Percentiles rank a stretch among this genome's conserved stretches.
These are phyloP conservation scores for Samsoniella hepiali DNA, from an alignment of 2,329 filamentous ascomycete genomes.

Conservation along the genomic window DNA sequence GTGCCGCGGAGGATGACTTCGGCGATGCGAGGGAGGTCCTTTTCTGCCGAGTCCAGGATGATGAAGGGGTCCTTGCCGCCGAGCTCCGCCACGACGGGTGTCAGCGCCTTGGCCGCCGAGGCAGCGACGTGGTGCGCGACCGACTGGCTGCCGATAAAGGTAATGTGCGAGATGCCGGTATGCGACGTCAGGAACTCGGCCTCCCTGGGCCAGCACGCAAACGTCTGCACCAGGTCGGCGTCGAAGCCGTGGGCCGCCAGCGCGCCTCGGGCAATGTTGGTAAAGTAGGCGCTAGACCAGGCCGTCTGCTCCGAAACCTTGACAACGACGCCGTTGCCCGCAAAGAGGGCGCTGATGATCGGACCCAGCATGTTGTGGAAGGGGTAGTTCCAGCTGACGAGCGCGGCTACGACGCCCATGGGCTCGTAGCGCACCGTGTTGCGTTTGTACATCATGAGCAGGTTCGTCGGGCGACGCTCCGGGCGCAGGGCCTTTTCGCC, in stretches of 20 bases:
- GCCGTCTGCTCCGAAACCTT: slow-evolving; percentile 95
- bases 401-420: slow-evolving; percentile 84
- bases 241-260: slow-evolving; percentile 80
- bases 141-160: slow-evolving; percentile 88
- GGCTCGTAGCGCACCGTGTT: slow-evolving; percentile 91
- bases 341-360: slow-evolving; percentile 84
- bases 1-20: slow-evolving; percentile 87
- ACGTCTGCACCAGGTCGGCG: slow-evolving; percentile 74
- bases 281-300: slow-evolving; percentile 85
- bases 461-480: slow-evolving; percentile 75
- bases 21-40: slow-evolving; percentile 66
- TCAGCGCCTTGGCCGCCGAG: slow-evolving; percentile 82
- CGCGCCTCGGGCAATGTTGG: slow-evolving; percentile 72
- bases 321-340: slow-evolving; percentile 87
- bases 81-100: slow-evolving; percentile 83
- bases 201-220: slow-evolving; percentile 83
- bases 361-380: slow-evolving; percentile 95
- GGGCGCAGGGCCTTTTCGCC: slow-evolving; percentile 77
- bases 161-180: slow-evolving; percentile 79
- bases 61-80: slow-evolving; percentile 94
- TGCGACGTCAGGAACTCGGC: slow-evolving; percentile 83
- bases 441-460: slow-evolving; percentile 93
- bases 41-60: slow-evolving; percentile 71
- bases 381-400: slow-evolving; percentile 95
- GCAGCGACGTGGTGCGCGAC: slow-evolving; percentile 86